A percentile compares a stretch with the other conserved stretches of the same genome.
phyloP scores from a whole-genome alignment of 2,329 filamentous ascomycete species.

The Ciborinia camelliae region DNA sequence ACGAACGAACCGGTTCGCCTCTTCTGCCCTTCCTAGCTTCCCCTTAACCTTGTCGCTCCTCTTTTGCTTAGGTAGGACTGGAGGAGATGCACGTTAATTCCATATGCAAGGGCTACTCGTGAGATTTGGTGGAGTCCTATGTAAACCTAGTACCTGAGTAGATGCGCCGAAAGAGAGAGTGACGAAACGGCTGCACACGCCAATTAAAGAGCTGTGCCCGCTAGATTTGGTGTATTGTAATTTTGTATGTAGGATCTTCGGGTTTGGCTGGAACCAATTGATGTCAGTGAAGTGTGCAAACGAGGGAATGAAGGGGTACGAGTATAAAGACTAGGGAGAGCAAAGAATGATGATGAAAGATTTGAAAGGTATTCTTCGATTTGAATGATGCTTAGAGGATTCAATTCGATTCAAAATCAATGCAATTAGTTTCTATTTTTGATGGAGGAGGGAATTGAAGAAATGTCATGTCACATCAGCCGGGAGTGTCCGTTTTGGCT shows the following conservation, averaged over 20 bases:
- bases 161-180: conserved; percentile 8
- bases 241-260: neutral
- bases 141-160: no score
- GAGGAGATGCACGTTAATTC: conserved; percentile 9
- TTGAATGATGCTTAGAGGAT: neutral
- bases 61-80: neutral
- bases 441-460: neutral
- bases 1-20: neutral
- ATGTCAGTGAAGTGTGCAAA: neutral
- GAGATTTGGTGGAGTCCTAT: conserved; percentile 6
- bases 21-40: neutral
- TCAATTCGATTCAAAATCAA: neutral
- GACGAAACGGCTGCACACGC: conserved; percentile 17
- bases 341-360: neutral
- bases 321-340: neutral
- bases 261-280: neutral
- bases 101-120: conserved; percentile 6
- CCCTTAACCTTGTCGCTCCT: neutral
- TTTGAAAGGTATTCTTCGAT: neutral
- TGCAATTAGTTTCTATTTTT: neutral
- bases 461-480: neutral
- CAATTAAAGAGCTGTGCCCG: conserved; percentile 5
- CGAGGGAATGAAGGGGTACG: conserved; percentile 2
- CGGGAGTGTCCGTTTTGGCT: neutral
- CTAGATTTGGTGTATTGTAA: neutral